phyloP scores from a whole-genome alignment of 768 basidiomycete genomes.

The Russula virescens region DNA sequence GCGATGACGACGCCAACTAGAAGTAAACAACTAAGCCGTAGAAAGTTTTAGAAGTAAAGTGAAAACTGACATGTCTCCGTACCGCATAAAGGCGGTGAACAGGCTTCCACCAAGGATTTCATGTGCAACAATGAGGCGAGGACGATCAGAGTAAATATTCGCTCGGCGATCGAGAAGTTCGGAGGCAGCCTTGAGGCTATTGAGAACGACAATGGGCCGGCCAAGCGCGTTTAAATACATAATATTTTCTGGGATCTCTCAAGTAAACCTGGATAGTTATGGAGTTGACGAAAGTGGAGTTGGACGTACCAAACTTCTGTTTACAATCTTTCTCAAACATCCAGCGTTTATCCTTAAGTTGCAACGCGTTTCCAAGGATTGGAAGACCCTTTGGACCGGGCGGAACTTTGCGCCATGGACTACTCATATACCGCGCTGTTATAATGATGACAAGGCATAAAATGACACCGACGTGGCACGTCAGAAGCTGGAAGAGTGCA shows the following conservation, averaged over 20 bases:
- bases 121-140: no score
- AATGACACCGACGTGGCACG: background rate
- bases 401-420: constrained; percentile 13
- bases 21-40: background rate
- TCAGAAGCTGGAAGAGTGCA: background rate
- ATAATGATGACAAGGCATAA: background rate
- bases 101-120: background rate
- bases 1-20: constrained; percentile 15
- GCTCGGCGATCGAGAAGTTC: constrained; percentile 38
- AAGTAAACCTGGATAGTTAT: background rate
- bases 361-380: constrained; percentile 7
- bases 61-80: background rate
- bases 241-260: background rate
- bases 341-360: constrained; percentile 2
- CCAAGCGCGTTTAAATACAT: constrained; percentile 7
- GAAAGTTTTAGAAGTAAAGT: no score
- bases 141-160: no score
- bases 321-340: background rate
- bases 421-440: background rate
- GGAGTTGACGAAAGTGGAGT: background rate
- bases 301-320: constrained; percentile 2
- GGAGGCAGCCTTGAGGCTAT: constrained; percentile 29
- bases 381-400: constrained; percentile 13
- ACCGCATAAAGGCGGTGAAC: background rate
- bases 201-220: constrained; percentile 29